A percentile compares a stretch with the other conserved stretches of the same genome.
Evolutionary conservation across 129 eudicot genomes (phyloP).

Genomic region (Centella asiatica): DNA sequence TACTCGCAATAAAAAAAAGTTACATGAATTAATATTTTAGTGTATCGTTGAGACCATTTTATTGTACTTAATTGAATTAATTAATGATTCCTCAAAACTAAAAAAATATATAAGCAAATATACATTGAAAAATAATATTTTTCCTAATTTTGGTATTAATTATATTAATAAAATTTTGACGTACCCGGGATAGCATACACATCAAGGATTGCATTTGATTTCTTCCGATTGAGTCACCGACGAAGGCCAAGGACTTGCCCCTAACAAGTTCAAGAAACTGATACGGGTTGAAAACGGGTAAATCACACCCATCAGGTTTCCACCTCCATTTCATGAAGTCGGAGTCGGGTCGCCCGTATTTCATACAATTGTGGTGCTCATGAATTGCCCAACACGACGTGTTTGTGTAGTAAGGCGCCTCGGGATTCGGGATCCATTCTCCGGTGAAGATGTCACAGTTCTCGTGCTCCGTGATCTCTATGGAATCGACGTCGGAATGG

Average conservation of each 20-base stretch:
- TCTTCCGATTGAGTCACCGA: constrained; percentile 85
- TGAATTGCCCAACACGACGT: constrained; percentile 78
- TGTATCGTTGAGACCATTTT: too few relatives aligned
- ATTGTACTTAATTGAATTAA: too few relatives aligned
- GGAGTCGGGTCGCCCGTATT: constrained; percentile 70
- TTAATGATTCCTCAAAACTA: too few relatives aligned
- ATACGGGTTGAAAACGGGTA: constrained; percentile 57
- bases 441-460: constrained; percentile 73
- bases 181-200: constrained; percentile 80
- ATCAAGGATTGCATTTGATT: constrained; percentile 86
- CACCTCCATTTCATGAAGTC: constrained; percentile 80
- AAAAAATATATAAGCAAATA: too few relatives aligned
- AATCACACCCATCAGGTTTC: constrained; percentile 76
- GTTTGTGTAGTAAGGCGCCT: constrained; percentile 68
- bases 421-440: constrained; percentile 73
- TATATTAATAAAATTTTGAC: too few relatives aligned
- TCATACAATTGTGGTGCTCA: constrained; percentile 84
- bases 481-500: constrained; percentile 24
- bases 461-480: constrained; percentile 21
- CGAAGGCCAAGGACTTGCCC: constrained; percentile 68
- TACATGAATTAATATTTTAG: too few relatives aligned
- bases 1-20: too few relatives aligned
- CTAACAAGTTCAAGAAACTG: constrained; percentile 68
- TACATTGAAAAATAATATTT: too few relatives aligned
- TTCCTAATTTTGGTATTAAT: too few relatives aligned